phyloP scores from a whole-genome alignment of 495 filamentous ascomycete genomes.

The Peziza echinospora region DNA sequence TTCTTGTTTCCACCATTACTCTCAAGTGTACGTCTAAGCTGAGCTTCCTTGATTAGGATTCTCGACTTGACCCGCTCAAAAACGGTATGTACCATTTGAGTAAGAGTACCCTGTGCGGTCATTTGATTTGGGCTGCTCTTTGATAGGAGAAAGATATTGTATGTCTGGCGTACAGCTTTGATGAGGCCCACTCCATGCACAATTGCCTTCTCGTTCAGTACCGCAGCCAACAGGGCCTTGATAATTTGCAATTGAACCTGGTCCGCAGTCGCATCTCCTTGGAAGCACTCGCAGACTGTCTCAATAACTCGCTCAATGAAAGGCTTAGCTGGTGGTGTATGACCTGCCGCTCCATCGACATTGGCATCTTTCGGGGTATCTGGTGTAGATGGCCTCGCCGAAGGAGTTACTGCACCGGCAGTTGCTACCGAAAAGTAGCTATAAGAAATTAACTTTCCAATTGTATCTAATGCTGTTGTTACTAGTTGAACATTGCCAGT shows the following conservation, averaged over 20 bases:
- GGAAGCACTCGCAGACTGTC: conserved; percentile 97
- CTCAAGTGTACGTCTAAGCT: conserved; percentile 20
- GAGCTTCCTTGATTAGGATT: conserved; percentile 63
- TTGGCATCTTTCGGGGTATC: conserved; percentile 9
- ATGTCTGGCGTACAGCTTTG: conserved; percentile 95
- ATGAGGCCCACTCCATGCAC: conserved; percentile 91
- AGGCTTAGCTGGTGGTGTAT: conserved; percentile 27
- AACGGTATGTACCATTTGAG: conserved; percentile 96
- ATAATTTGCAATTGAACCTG: conserved; percentile 95
- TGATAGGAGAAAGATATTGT: conserved; percentile 94
- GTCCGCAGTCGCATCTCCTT: conserved; percentile 73
- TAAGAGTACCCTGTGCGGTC: conserved; percentile 85
- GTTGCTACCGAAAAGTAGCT: conserved; percentile 76
- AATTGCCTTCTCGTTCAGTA: conserved; percentile 93
- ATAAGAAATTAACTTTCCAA: conserved; percentile 95
- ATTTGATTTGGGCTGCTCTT: conserved; percentile 83
- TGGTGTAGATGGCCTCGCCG: background rate
- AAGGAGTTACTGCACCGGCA: conserved; percentile 1
- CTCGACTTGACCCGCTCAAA: conserved; percentile 86
- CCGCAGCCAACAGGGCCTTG: conserved; percentile 83
- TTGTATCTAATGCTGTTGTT: conserved; percentile 85
- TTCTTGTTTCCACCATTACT: conserved; percentile 13
- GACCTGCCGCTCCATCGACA: conserved; percentile 24
- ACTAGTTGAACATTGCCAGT: conserved; percentile 60
- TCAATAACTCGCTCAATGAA: conserved; percentile 96